Evolutionary conservation across 169 alveolate species (phyloP), one percentile per base, ranked within the genome.

Genomic region (Eimeria sp.): DNA sequence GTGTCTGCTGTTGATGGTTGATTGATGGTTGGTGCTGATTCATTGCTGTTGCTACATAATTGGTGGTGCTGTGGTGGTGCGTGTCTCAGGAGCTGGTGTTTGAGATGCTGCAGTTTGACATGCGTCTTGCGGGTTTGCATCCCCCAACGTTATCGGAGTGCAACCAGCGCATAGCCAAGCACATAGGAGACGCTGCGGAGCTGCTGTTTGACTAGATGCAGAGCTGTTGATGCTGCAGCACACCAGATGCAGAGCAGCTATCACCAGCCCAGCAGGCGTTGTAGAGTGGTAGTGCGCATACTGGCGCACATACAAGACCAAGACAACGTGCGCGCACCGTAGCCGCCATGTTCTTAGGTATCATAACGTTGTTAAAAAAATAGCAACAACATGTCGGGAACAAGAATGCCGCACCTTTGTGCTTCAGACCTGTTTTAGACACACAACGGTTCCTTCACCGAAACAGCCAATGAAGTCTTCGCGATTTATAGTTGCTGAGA

Each of bases 91-190:
- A 90, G 72, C 96, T 97, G 58, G 89, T 96, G 72, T 96, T 95
- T 76, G 98, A 97, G 87, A 97, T 97, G 97, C 75, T 97, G 95
- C 95, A 72, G 22, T 40, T 25, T 57, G 97, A 96, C 72, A 89
- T 96, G 70, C 90, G 97, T 63, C 80, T 76, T 13, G 90, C 72
- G 82, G 76, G 87, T 65, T n/a, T 97, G 83, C 40, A 51, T 11
- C 82, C 92, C 13, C 97, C 95, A 7, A n/a, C 96, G 5, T 45
- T 54, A 83, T 43, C 58, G 18, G 95, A 86, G 90, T 94, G 96
- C 95, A 82, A 70, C 70, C 14, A 22, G 47, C 92, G 96, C 22
- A 61, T 76, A 27, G 20, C 84, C 61, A 87, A 87, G 5, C 84
- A 73, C 51, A 40, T 73, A 57, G 54, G 54, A 40, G 57, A 27